These are phyloP conservation scores for Heliocybe sulcata DNA, from an alignment of 1,284 basidiomycete genomes.

Conservation along the genomic window DNA sequence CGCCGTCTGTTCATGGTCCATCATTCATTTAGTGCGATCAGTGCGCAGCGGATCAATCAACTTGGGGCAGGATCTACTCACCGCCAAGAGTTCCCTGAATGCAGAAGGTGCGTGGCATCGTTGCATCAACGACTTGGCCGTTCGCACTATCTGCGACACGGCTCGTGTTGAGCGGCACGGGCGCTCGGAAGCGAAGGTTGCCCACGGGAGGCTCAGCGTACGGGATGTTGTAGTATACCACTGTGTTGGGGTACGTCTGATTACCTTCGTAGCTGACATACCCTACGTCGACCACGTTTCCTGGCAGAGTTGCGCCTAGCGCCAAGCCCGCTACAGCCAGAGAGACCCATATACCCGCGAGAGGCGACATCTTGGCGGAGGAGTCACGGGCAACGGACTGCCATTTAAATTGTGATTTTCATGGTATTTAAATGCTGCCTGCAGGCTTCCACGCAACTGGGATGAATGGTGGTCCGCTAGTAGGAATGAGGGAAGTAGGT, in stretches of 20 bases:
- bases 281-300: slow-evolving; percentile 19
- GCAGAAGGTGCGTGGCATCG: slow-evolving; percentile 45
- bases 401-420: background rate
- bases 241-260: slow-evolving; percentile 41
- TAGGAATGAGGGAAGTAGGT: background rate
- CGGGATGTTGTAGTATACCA: slow-evolving; percentile 44
- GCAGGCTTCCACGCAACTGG: background rate
- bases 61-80: slow-evolving; percentile 24
- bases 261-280: slow-evolving; percentile 39
- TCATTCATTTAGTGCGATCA: too few relatives aligned
- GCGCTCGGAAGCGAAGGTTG: slow-evolving; percentile 29
- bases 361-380: background rate
- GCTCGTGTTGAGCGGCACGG: slow-evolving; percentile 23
- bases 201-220: slow-evolving; percentile 35
- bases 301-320: background rate
- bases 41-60: slow-evolving; percentile 20
- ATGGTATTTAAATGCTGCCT: background rate
- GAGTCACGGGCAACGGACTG: background rate
- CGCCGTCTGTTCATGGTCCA: slow-evolving; percentile 25
- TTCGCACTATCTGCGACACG: slow-evolving; percentile 25
- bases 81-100: slow-evolving; percentile 48
- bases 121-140: slow-evolving; percentile 37
- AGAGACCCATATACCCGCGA: background rate
- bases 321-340: background rate
- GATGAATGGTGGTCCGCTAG: background rate